Percentiles rank a stretch among this genome's conserved stretches.
These are phyloP conservation scores for Torrubiella hemipterigena DNA, from an alignment of 2,329 filamentous ascomycete species.

Conservation along the genomic window DNA sequence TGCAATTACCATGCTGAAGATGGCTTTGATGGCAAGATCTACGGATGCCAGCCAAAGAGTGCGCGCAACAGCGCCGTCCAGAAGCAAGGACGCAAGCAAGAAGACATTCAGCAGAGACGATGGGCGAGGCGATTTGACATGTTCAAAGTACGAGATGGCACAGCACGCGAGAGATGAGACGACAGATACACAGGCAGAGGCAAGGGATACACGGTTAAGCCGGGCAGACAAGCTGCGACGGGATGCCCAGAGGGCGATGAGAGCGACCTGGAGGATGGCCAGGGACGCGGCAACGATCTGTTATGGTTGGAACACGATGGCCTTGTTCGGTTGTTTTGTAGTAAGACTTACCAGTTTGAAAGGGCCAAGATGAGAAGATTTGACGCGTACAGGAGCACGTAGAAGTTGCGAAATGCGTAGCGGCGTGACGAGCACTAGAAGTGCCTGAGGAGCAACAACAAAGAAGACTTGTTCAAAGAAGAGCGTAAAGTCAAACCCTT, in stretches of 20 bases:
- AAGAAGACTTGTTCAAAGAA: constrained; percentile 29
- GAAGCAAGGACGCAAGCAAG: constrained; percentile 18
- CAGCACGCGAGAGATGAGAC: constrained; percentile 18
- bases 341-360: constrained; percentile 14
- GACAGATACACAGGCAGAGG: constrained; percentile 19
- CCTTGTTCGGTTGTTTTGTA: constrained; percentile 1
- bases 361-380: constrained; percentile 12
- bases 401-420: constrained; percentile 16
- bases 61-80: constrained; percentile 21
- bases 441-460: constrained; percentile 16
- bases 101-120: constrained; percentile 21
- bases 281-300: constrained; percentile 14
- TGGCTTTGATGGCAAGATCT: constrained; percentile 14
- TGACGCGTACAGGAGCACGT: constrained; percentile 14
- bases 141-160: constrained; percentile 19
- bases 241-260: constrained; percentile 19
- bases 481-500: constrained; percentile 37
- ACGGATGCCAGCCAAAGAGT: constrained; percentile 20
- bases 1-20: constrained; percentile 21
- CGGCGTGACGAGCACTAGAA: constrained; percentile 18
- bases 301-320: too few species aligned
- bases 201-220: constrained; percentile 16
- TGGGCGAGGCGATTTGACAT: constrained; percentile 17
- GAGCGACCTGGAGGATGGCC: constrained; percentile 18
- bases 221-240: constrained; percentile 5